These are phyloP conservation scores for Magnusiomyces suaveolens DNA, from an alignment of 1,139 yeast genomes.

Conservation along the genomic window DNA sequence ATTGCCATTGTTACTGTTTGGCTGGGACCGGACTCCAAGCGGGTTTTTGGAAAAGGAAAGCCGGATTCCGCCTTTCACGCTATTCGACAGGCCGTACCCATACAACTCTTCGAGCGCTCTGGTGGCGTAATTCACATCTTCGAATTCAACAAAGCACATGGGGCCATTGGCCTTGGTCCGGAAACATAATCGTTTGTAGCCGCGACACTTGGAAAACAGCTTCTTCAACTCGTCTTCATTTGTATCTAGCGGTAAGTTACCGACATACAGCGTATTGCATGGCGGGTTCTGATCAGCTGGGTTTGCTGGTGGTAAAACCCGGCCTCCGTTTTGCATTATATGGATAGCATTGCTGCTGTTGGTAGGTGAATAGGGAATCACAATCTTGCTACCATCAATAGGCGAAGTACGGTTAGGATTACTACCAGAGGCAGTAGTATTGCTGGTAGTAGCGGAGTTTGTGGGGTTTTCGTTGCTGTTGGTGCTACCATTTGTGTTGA, in stretches of 20 bases:
- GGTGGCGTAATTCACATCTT: slow-evolving; percentile 88
- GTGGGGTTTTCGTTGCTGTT: slow-evolving; percentile 10
- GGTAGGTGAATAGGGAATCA: slow-evolving; percentile 30
- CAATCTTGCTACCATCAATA: slow-evolving; percentile 21
- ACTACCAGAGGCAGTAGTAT: slow-evolving; percentile 2
- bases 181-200: slow-evolving; percentile 85
- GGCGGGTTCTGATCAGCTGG: slow-evolving; percentile 99
- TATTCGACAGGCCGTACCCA: slow-evolving; percentile 66
- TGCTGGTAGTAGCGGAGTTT: slow-evolving; percentile 3
- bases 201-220: slow-evolving; percentile 78
- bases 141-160: slow-evolving; percentile 98
- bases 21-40: slow-evolving; percentile 65
- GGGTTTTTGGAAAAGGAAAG: slow-evolving; percentile 93
- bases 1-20: slow-evolving; percentile 7
- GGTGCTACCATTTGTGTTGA: too few species aligned
- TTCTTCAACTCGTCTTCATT: slow-evolving; percentile 87
- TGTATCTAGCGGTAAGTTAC: slow-evolving; percentile 94
- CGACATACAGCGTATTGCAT: slow-evolving; percentile 91
- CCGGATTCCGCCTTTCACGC: slow-evolving; percentile 82
- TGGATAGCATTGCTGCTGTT: slow-evolving; percentile 25
- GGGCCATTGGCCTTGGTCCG: slow-evolving; percentile 68
- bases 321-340: slow-evolving; percentile 32
- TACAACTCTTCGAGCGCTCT: slow-evolving; percentile 86
- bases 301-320: slow-evolving; percentile 87
- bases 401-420: slow-evolving; percentile 14